A percentile compares a stretch with the other conserved stretches of the same genome.
phyloP scores from a whole-genome alignment of 140 eudicot genomes.

The Oenanthe javanica region DNA sequence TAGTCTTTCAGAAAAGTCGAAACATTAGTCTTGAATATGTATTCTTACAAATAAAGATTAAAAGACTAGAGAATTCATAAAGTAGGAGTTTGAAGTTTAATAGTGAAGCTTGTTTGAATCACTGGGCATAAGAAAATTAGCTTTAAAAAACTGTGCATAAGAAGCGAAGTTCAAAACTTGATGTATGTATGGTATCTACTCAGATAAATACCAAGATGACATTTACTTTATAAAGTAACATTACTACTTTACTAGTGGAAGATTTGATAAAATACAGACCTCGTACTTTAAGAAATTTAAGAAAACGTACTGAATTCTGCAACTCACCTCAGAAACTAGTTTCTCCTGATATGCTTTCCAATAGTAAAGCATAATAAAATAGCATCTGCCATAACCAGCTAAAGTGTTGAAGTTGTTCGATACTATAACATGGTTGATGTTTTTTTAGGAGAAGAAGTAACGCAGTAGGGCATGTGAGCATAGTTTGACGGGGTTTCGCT shows the following conservation, averaged over 20 bases:
- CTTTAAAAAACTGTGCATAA: too few relatives aligned
- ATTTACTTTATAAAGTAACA: too few relatives aligned
- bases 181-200: not conserved
- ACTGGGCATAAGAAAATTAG: not conserved
- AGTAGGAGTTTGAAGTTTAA: not conserved
- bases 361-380: not conserved
- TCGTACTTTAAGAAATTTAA: not conserved
- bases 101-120: not conserved
- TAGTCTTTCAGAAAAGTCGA: not conserved
- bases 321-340: not conserved
- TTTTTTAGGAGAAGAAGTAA: not conserved
- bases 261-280: not conserved
- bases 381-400: not conserved
- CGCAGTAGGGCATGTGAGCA: not conserved
- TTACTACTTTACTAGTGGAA: not conserved
- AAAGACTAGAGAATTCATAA: not conserved
- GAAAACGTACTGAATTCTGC: not conserved
- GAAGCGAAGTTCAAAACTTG: not conserved
- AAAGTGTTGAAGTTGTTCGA: not conserved
- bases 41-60: not conserved
- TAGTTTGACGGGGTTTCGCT: not conserved
- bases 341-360: not conserved
- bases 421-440: not conserved
- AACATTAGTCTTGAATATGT: not conserved
- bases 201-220: not conserved